These are phyloP conservation scores for Rosa rugosa DNA, from an alignment of 306 rosid genomes.

Conservation along the genomic window DNA sequence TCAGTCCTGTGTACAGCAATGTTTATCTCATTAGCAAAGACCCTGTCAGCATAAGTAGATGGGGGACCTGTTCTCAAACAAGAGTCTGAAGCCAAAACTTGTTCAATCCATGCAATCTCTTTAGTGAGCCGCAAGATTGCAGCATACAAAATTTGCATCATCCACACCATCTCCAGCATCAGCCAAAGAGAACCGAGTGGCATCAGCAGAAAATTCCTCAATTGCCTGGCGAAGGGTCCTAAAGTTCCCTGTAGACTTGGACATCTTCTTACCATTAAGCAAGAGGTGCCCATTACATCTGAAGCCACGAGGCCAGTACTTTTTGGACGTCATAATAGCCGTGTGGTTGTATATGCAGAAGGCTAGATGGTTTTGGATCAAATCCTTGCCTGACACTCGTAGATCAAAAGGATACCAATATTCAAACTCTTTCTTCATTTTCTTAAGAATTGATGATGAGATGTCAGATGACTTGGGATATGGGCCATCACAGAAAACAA, in stretches of 20 bases:
- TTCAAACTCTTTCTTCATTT: not conserved
- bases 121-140: not conserved
- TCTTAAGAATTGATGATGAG: not conserved
- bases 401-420: not conserved
- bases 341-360: not conserved
- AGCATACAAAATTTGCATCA: too few relatives aligned
- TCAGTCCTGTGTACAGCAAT: slow-evolving; percentile 90
- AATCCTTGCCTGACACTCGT: not conserved
- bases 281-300: not conserved
- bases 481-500: not conserved
- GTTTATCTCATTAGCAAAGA: slow-evolving; percentile 79
- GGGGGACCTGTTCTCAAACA: slow-evolving; percentile 25
- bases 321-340: not conserved
- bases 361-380: not conserved
- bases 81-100: not conserved
- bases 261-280: not conserved
- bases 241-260: not conserved
- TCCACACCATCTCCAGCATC: not conserved
- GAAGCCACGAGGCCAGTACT: not conserved
- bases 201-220: not conserved
- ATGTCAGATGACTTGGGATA: not conserved
- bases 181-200: not conserved
- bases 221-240: not conserved
- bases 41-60: slow-evolving; percentile 68
- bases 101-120: not conserved